Evolutionary conservation across 2,329 filamentous ascomycete species (phyloP), one percentile per base, ranked within the genome.

Genomic region (Colletotrichum endophyticum): DNA sequence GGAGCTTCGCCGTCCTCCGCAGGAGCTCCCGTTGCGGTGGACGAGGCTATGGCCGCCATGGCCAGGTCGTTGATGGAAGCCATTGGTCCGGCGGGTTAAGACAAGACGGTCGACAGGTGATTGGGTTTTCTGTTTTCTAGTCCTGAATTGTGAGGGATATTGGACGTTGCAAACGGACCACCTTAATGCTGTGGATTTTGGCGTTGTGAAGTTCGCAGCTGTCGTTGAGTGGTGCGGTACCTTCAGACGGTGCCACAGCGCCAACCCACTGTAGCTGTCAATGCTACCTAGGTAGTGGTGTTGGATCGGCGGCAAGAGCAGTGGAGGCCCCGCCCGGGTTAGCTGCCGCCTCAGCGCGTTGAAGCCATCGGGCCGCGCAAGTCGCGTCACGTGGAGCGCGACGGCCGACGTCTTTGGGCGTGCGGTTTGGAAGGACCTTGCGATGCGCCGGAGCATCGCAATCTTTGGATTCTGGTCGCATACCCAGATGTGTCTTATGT

Each of bases 1-100:
- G 75, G 70, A 15, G 66, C 19, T 30, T 59, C 73, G 28, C 25
- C 70, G 39, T 62, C 57, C 53, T 63, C 59, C 12, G 28, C 59
- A 34, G 59, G 72, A 57, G 19, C 28, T 62, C 66, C 62, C 44
- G 32, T 67, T 15, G 62, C 22, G 62, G 84, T 84, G 13, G 86
- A 86, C 44, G 85, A 84, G 61, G 87, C 86, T 28, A 88, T 88
- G 39, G 88, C 88, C 66, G 87, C 88, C 25, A 86, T 86, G 25
- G 88, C 88, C 49, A 89, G 84, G 73, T 90, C 88, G 78, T 88
- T 89, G 75, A 89, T 89, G 8, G 88, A 89, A 39, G 87, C 83
- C 87, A 89, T 86, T 67, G 62, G 67, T 32, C 3, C 28, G 30
- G 28, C 27, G 28, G 27, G 19, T 12, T 6, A 30, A 25, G 6